These are phyloP conservation scores for Gymnopus androsaceus DNA, from an alignment of 1,284 basidiomycete species.

Conservation along the genomic window DNA sequence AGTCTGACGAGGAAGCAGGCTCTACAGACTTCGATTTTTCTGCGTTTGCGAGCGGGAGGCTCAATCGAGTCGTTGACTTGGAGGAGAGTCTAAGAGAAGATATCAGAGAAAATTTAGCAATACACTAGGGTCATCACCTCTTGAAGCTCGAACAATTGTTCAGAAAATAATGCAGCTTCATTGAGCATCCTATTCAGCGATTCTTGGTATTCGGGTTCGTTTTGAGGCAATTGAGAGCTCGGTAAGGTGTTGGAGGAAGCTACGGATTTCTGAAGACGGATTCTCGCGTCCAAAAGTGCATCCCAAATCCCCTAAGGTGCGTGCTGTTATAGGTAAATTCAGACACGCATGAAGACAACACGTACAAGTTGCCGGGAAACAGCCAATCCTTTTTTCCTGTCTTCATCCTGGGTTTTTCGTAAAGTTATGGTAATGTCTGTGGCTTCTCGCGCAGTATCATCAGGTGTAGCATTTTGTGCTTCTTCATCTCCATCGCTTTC, in stretches of 20 bases:
- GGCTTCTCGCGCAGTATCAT: slow-evolving; percentile 35
- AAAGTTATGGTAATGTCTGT: slow-evolving; percentile 56
- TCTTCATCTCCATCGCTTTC: slow-evolving; percentile 32
- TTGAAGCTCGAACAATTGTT: slow-evolving; percentile 71
- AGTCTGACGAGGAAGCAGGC: slow-evolving; percentile 30
- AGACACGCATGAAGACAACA: slow-evolving; percentile 19
- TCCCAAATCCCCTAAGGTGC: slow-evolving; percentile 76
- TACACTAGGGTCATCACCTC: slow-evolving; percentile 41
- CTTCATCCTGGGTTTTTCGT: slow-evolving; percentile 62
- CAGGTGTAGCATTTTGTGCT: slow-evolving; percentile 33
- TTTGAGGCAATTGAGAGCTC: slow-evolving; percentile 30
- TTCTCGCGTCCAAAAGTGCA: slow-evolving; percentile 81
- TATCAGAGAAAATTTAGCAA: slow-evolving; percentile 10
- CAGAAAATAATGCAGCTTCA: slow-evolving; percentile 60
- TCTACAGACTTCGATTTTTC: slow-evolving; percentile 42
- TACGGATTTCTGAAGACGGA: slow-evolving; percentile 84
- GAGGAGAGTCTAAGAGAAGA: slow-evolving; percentile 45
- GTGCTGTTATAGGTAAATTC: slow-evolving; percentile 17
- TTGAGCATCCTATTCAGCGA: slow-evolving; percentile 52
- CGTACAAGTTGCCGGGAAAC: slow-evolving; percentile 82
- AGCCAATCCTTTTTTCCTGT: slow-evolving; percentile 77
- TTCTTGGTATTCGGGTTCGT: slow-evolving; percentile 35
- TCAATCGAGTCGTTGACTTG: slow-evolving; percentile 47
- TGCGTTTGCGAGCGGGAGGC: slow-evolving; percentile 62
- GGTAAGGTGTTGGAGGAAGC: slow-evolving; percentile 65